phyloP scores from a whole-genome alignment of 768 basidiomycete genomes.

The Collybia mongolica region DNA sequence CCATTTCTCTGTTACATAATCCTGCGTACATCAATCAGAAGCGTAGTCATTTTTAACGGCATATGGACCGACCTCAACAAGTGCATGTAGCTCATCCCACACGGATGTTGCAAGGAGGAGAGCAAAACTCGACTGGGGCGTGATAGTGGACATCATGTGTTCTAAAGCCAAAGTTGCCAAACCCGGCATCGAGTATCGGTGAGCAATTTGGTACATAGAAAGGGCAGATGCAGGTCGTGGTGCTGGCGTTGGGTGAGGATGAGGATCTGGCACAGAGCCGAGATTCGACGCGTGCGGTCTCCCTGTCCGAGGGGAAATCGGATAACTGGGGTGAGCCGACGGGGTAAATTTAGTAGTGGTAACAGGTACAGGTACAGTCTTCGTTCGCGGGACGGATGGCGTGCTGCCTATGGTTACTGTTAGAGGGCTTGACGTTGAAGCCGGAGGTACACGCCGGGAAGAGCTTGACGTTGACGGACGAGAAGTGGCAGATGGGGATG shows the following conservation, averaged over 20 bases:
- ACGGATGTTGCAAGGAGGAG: constrained; percentile 64
- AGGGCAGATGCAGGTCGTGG: constrained; percentile 71
- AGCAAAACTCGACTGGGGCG: constrained; percentile 64
- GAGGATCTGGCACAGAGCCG: constrained; percentile 55
- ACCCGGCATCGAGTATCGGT: constrained; percentile 68
- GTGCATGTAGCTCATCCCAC: constrained; percentile 61
- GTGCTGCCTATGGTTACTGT: constrained; percentile 18
- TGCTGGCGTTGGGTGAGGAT: constrained; percentile 63
- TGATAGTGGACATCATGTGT: constrained; percentile 70
- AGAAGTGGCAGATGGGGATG: not conserved
- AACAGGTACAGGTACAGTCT: constrained; percentile 40
- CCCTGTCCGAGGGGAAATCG: constrained; percentile 44
- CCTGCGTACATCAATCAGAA: constrained; percentile 32
- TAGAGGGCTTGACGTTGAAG: constrained; percentile 17
- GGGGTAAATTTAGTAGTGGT: constrained; percentile 30
- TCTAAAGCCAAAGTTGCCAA: constrained; percentile 68
- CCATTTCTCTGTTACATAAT: constrained; percentile 79
- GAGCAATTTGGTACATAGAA: constrained; percentile 74
- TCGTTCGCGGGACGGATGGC: constrained; percentile 31
- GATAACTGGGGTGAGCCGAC: constrained; percentile 35
- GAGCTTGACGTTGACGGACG: constrained; percentile 14
- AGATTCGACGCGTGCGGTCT: constrained; percentile 33
- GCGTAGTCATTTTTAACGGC: constrained; percentile 6
- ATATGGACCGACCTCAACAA: constrained; percentile 53
- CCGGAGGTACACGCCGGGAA: constrained; percentile 21